Evolutionary conservation across 805 yeast species (phyloP).

Genomic region (Lipomyces starkeyi): DNA sequence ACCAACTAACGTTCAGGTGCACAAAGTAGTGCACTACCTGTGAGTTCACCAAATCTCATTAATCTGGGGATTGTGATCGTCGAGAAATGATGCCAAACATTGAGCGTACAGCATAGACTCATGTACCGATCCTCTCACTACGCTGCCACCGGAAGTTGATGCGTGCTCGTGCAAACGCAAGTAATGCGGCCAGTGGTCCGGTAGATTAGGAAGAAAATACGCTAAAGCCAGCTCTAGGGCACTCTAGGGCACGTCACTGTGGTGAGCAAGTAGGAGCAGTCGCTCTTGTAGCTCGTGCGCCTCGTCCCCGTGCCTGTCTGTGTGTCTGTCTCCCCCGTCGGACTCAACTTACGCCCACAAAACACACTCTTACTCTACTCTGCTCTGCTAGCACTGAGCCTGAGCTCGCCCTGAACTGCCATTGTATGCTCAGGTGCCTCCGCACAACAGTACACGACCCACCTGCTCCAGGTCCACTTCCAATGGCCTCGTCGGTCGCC

Average conservation of each 20-base stretch:
- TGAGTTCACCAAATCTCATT: neutral
- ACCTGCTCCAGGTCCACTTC: neutral
- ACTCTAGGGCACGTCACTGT: neutral
- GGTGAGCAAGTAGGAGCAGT: neutral
- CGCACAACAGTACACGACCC: neutral
- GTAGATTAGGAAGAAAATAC: too few relatives aligned
- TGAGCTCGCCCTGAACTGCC: constrained; percentile 2
- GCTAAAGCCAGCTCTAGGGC: too few relatives aligned
- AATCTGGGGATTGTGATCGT: neutral
- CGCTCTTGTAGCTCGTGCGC: neutral
- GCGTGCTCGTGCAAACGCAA: neutral
- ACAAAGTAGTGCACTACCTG: neutral
- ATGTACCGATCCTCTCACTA: too few relatives aligned
- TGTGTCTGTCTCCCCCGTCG: neutral
- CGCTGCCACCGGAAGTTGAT: neutral
- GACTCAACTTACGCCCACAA: constrained; percentile 2
- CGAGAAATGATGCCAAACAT: neutral
- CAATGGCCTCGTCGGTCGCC: neutral
- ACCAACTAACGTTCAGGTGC: neutral
- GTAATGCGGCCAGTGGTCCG: too few relatives aligned
- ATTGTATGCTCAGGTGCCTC: constrained; percentile 5
- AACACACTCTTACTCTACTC: neutral
- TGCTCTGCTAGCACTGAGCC: neutral
- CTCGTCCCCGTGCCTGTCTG: neutral
- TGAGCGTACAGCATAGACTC: neutral